These are phyloP conservation scores for Aristolochia fimbriata DNA, from an alignment of 164 flowering plant genomes.

Conservation along the genomic window DNA sequence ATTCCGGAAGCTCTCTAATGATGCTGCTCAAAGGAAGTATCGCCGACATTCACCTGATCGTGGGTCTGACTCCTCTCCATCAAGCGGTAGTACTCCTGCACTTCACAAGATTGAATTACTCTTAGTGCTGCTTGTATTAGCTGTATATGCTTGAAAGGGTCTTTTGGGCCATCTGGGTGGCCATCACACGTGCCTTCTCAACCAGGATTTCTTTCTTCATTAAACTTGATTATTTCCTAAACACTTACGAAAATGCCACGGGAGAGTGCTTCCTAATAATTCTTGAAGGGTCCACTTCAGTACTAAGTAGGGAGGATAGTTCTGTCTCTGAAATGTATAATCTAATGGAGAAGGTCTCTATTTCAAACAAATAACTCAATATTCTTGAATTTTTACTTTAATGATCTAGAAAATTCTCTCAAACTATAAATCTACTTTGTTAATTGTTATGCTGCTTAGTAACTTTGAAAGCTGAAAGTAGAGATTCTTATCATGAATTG, in stretches of 20 bases:
- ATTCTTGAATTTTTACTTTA: too few relatives aligned
- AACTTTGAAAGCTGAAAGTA: too few relatives aligned
- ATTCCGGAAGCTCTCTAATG: conserved; percentile 77
- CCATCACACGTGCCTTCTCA: neutral
- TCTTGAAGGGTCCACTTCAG: too few relatives aligned
- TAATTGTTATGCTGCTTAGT: too few relatives aligned
- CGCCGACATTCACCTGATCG: conserved; percentile 56
- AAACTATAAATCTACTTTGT: too few relatives aligned
- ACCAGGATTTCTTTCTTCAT: neutral
- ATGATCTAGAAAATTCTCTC: too few relatives aligned
- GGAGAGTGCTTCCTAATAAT: too few relatives aligned
- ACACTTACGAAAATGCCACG: neutral
- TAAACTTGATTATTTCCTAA: neutral
- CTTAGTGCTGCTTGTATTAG: neutral
- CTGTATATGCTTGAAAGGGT: neutral
- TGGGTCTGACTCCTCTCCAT: conserved; percentile 35
- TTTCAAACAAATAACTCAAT: too few relatives aligned
- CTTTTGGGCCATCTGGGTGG: neutral
- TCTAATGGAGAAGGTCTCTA: too few relatives aligned
- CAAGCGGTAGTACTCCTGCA: conserved; percentile 31
- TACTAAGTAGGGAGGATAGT: too few relatives aligned
- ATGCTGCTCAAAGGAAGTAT: conserved; percentile 58
- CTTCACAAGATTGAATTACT: neutral
- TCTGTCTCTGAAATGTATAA: too few relatives aligned
- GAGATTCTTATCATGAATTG: too few relatives aligned